Conservation (phyloP, 2,329 filamentous ascomycete species). For the Penicillium sp. region DNA sequence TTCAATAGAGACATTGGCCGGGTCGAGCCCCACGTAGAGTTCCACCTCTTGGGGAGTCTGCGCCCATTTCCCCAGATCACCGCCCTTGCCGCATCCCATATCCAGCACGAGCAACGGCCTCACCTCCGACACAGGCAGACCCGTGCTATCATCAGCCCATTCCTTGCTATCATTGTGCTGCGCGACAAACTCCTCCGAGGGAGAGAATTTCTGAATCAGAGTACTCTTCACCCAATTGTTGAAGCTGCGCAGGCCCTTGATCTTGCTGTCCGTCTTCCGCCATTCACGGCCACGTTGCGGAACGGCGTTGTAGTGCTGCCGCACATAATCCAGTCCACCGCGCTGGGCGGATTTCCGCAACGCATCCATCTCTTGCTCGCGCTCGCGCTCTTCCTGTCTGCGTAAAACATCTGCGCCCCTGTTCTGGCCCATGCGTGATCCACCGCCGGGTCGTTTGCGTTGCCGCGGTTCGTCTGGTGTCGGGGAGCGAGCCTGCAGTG, state of each 20-base stretch:
- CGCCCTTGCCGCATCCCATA: slow-evolving; percentile 94
- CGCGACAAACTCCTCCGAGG: slow-evolving; percentile 67
- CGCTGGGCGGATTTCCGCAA: slow-evolving; percentile 41
- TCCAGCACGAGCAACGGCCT: slow-evolving; percentile 77
- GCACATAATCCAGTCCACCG: slow-evolving; percentile 77
- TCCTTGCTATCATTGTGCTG: slow-evolving; percentile 42
- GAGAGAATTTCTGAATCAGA: slow-evolving; percentile 93
- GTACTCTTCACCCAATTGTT: slow-evolving; percentile 99
- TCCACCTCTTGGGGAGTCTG: slow-evolving; percentile 85
- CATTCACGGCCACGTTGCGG: slow-evolving; percentile 91
- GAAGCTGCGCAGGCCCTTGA: slow-evolving; percentile 88
- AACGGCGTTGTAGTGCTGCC: slow-evolving; percentile 92
- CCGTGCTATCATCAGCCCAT: slow-evolving; percentile 39
- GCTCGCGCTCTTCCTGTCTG: slow-evolving; percentile 44
- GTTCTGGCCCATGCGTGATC: slow-evolving; percentile 39
- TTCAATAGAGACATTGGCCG: slow-evolving; percentile 84
- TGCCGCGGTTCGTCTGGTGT: slow-evolving; percentile 39
- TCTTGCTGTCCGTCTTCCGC: slow-evolving; percentile 88
- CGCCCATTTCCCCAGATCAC: slow-evolving; percentile 94
- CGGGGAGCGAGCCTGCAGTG: slow-evolving; percentile 41
- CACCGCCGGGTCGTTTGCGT: slow-evolving; percentile 46
- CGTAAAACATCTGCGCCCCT: slow-evolving; percentile 40
- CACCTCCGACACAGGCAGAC: slow-evolving; percentile 30
- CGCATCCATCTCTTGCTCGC: slow-evolving; percentile 38
- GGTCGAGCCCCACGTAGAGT: slow-evolving; percentile 90